phyloP scores from a whole-genome alignment of 2,329 filamentous ascomycete species.

The Fusarium compactum region DNA sequence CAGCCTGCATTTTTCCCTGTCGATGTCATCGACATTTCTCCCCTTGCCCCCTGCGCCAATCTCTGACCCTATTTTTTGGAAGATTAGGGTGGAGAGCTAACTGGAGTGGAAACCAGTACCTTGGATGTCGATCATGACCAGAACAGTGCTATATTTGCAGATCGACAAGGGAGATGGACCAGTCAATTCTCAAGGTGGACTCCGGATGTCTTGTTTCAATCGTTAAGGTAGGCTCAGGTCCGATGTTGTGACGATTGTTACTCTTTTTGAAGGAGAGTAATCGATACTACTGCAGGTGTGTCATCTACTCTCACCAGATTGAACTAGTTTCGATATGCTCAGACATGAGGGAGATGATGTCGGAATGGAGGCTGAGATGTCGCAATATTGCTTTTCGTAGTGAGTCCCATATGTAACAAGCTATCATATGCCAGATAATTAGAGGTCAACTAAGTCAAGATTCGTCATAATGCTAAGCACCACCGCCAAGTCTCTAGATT shows the following conservation, averaged over 20 bases:
- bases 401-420: no score
- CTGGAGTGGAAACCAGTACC: background rate
- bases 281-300: constrained; percentile 1
- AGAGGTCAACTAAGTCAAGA: background rate
- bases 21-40: background rate
- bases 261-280: background rate
- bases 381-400: no score
- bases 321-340: background rate
- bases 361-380: background rate
- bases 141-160: background rate
- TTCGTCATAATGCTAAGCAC: background rate
- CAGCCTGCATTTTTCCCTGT: background rate
- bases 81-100: background rate
- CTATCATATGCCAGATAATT: no score
- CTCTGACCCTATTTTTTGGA: background rate
- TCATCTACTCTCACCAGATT: background rate
- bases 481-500: background rate
- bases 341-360: background rate
- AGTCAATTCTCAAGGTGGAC: background rate
- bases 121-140: background rate
- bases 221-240: background rate
- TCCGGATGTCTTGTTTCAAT: background rate
- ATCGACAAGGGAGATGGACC: constrained; percentile 4
- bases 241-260: background rate
- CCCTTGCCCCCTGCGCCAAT: constrained; percentile 16